Evolutionary conservation across 768 basidiomycete species (phyloP).

Genomic region (Russula lepida): DNA sequence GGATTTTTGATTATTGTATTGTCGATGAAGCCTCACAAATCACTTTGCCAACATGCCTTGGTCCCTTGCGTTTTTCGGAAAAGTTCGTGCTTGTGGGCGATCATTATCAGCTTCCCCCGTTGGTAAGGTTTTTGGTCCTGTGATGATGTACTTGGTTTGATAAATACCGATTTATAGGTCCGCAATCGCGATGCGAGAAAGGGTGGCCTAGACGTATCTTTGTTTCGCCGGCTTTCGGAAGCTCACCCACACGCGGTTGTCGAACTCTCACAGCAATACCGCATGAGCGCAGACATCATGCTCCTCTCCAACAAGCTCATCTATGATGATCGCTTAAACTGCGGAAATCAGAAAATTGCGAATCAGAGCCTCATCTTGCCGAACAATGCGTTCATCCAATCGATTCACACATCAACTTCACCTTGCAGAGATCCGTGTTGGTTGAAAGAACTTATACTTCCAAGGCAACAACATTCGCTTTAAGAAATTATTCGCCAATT

Average conservation of each 20-base stretch:
- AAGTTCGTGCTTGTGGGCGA: constrained; percentile 94
- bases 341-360: constrained; percentile 70
- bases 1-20: constrained; percentile 93
- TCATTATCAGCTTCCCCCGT: constrained; percentile 92
- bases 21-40: constrained; percentile 98
- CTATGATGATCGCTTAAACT: constrained; percentile 67
- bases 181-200: constrained; percentile 69
- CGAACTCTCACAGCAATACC: constrained; percentile 82
- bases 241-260: constrained; percentile 81
- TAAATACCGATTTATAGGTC: constrained; percentile 43
- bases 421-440: constrained; percentile 47
- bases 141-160: neutral
- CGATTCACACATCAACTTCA: constrained; percentile 36
- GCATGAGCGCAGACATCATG: constrained; percentile 98
- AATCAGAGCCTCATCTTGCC: constrained; percentile 48
- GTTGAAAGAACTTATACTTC: constrained; percentile 55
- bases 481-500: neutral
- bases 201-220: constrained; percentile 80
- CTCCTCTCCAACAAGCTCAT: constrained; percentile 78
- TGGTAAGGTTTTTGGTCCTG: constrained; percentile 41
- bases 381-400: constrained; percentile 34
- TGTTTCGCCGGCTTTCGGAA: constrained; percentile 84
- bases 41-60: constrained; percentile 90
- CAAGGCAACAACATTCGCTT: constrained; percentile 41
- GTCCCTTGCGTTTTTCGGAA: constrained; percentile 83